Base-by-base conservation (phyloP, 2,329 filamentous ascomycete species). In the Cordyceps sp. region DNA sequence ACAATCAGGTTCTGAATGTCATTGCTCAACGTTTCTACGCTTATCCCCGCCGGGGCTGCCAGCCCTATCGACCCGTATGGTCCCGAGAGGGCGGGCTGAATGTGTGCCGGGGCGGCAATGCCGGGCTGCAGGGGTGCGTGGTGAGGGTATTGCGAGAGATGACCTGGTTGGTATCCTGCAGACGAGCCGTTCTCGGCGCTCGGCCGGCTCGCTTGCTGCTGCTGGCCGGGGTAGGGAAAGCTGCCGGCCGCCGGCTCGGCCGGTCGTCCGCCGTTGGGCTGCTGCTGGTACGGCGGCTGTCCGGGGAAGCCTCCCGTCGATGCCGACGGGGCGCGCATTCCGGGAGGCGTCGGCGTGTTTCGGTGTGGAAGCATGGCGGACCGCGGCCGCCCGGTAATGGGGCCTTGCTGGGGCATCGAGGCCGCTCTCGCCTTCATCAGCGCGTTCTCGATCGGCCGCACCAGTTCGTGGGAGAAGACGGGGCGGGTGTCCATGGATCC, bases 401-500 rank as follows among this genome's bases (percentile, higher is more conserved):
- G 41, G 54, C 59, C 41, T 62, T 64, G 38, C 57, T 61, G 40
- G 62, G 63, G 73, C 37, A 78, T 58, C 22, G 69, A 68, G 17
- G 66, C 69, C 5, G 67, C 70, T 39, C 65, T 59, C 12, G 81
- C 84, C 54, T 90, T 93, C 53, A 90, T 83, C 37, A 98, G 64
- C 31, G 88, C 86, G 54, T 84, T 93, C 54, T 98, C 90, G 43
- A 98, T 96, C 27, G 83, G 82, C 32, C 80, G 73, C 27, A 88
- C 92, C 36, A 86, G 73, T 35, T 96, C 85, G 25, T 74, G 68
- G 19, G 84, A 73, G 49, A 98, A 98, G 32, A 98, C 88, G 7
- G 90, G 86, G 39, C 83, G 73, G n/a, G 78, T 78, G 46, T 93
- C 88, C 50, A 93, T 73, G 12, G 90, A 93, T 30, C 88, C 90